A percentile compares a stretch with the other conserved stretches of the same genome.
Evolutionary conservation across 352 stramenopile genomes (phyloP).

Genomic region (Phytophthora fragariae): DNA sequence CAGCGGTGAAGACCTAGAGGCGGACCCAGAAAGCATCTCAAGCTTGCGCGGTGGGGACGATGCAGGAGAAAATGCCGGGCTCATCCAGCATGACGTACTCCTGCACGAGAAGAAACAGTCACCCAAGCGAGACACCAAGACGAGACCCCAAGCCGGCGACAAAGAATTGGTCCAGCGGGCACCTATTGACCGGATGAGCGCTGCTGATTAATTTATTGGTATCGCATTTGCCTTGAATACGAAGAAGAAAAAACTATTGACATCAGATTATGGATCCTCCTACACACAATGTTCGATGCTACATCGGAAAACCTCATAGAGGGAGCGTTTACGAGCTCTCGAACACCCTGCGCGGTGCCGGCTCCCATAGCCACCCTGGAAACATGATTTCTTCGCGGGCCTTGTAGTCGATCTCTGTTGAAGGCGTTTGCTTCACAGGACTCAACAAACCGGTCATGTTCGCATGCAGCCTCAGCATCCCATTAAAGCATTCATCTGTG

Average conservation of each 20-base stretch:
- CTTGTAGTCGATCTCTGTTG: slow-evolving; percentile 1
- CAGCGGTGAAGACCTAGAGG: slow-evolving; percentile 26
- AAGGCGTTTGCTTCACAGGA: not conserved
- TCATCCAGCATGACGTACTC: slow-evolving; percentile 42
- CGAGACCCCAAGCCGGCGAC: slow-evolving; percentile 3
- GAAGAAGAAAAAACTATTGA: not conserved
- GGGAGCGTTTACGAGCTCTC: slow-evolving; percentile 1
- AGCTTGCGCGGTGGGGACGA: slow-evolving; percentile 24
- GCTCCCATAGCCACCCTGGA: slow-evolving; percentile 20
- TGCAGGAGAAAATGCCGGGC: slow-evolving; percentile 31
- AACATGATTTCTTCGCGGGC: slow-evolving; percentile 24
- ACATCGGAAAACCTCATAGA: not conserved
- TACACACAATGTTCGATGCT: not conserved
- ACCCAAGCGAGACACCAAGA: slow-evolving; percentile 18
- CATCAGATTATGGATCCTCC: too few relatives aligned
- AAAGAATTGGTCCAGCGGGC: slow-evolving; percentile 33
- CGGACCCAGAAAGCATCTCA: slow-evolving; percentile 8
- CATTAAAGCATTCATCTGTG: slow-evolving; percentile 17
- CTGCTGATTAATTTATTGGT: slow-evolving; percentile 13
- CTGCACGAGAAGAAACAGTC: slow-evolving; percentile 33
- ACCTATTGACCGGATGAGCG: slow-evolving; percentile 12
- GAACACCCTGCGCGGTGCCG: slow-evolving; percentile 14
- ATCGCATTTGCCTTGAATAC: not conserved
- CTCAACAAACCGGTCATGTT: slow-evolving; percentile 5
- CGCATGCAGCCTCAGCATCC: slow-evolving; percentile 8